Evolutionary conservation across 768 basidiomycete genomes (phyloP), one percentile per base, ranked within the genome.

Genomic region (Rhodocollybia butyracea): DNA sequence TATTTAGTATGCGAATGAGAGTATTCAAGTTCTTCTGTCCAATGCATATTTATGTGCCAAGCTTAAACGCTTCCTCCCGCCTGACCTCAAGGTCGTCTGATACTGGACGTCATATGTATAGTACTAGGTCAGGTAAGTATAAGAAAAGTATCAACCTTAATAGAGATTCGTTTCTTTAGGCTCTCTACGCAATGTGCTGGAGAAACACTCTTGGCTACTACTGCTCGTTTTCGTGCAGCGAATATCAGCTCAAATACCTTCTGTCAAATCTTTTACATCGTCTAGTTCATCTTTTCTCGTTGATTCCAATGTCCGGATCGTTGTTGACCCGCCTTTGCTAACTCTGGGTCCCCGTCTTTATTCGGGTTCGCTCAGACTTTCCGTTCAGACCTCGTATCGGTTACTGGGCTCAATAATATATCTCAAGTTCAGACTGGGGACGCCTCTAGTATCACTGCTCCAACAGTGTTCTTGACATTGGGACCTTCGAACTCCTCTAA

Each of bases 361-460:
- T 61, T 64, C 27, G 64, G 64, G 17, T 76, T 68, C 45, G 76
- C 75, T 2, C 55, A 66, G 26, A 72, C 68, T 2, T 76, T 77
- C 45, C 71, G 66, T 3, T 57, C 60, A 1, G 73, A 76, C 57
- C 62, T 77, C 32, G 45, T 66, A 26, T 55, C 63, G 15, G 22
- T 74, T 17, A 64, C 71, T 13, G 67, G 70, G 15, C 70, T 66
- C 48, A 45, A 47, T 3, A 46, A 38, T n/a, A 55, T 75, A 10
- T 67, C 60, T 21, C 31, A 60, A 12, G 55, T 64, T 1, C 58
- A 59, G 3, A 47, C n/a, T 19, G 58, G 31, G 31, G 26, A 48
- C 12, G 30, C 52, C 11, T 24, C 40, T 10, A 26, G 29, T 47
- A 13, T 26, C 26, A 31, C 26, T 29, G 45, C 46, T 19, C 57